phyloP scores from a whole-genome alignment of 2,329 filamentous ascomycete genomes.

The Penicillium sp. region DNA sequence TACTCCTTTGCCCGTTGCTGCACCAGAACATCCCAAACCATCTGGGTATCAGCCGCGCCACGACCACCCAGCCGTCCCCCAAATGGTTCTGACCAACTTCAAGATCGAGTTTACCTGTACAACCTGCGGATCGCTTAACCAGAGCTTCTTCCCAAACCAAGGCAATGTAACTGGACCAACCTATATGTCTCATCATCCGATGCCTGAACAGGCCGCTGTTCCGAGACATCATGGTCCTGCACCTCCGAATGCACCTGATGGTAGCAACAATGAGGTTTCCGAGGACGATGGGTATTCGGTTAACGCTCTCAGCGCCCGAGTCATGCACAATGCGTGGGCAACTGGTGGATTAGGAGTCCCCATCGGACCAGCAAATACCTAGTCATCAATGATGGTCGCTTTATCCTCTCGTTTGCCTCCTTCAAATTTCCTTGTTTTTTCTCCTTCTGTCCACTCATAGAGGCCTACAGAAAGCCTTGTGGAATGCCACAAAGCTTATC shows the following conservation, averaged over 20 bases:
- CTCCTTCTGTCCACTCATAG: not conserved
- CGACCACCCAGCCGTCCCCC: constrained; percentile 30
- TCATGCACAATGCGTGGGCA: constrained; percentile 33
- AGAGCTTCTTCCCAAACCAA: constrained; percentile 42
- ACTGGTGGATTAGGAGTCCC: constrained; percentile 30
- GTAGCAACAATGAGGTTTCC: constrained; percentile 16
- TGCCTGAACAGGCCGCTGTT: constrained; percentile 21
- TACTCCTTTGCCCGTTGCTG: constrained; percentile 20
- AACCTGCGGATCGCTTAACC: constrained; percentile 40
- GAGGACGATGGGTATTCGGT: constrained; percentile 28
- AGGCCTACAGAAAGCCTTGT: not conserved
- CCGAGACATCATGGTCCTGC: constrained; percentile 21
- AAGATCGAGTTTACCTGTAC: constrained; percentile 45
- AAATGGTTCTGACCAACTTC: constrained; percentile 39
- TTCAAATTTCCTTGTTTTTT: not conserved
- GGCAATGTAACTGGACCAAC: constrained; percentile 35
- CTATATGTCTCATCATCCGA: constrained; percentile 30
- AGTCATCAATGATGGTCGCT: not conserved
- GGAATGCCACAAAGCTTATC: not conserved
- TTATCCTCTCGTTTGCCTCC: not conserved
- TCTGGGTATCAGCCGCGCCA: constrained; percentile 25
- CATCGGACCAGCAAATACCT: constrained; percentile 27
- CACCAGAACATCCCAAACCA: constrained; percentile 25
- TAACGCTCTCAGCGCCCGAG: constrained; percentile 25
- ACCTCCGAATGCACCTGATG: constrained; percentile 21